Percentiles rank a stretch among this genome's conserved stretches.
Evolutionary conservation across 2,329 filamentous ascomycete species (phyloP).

Genomic region (Xylaria arbuscula): DNA sequence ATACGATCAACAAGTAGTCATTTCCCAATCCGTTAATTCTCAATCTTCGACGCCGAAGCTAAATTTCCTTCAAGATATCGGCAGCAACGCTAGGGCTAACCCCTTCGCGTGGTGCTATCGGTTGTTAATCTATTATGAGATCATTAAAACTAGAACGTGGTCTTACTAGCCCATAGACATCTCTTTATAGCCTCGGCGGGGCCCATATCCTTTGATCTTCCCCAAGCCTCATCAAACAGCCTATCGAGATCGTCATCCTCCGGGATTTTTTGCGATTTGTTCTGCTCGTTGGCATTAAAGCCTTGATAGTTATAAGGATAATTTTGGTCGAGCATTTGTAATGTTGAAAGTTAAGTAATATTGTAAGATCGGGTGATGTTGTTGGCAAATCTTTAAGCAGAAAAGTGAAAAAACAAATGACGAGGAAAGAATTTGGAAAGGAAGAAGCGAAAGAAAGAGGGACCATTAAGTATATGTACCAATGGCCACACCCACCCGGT

Average conservation of each 20-base stretch:
- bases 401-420: constrained; percentile 6
- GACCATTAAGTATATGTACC: not conserved
- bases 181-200: not conserved
- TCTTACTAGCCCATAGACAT: constrained; percentile 6
- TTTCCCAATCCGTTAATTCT: not conserved
- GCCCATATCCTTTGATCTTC: constrained; percentile 1
- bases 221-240: constrained; percentile 1
- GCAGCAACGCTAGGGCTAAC: constrained; percentile 4
- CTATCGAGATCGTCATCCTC: not conserved
- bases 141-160: not conserved
- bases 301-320: not conserved
- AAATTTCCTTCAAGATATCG: constrained; percentile 12
- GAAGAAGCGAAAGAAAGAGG: not conserved
- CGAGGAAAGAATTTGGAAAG: not conserved
- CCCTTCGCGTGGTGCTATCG: constrained; percentile 4
- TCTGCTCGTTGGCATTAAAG: constrained; percentile 3
- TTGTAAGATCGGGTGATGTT: constrained; percentile 3
- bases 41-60: constrained; percentile 5
- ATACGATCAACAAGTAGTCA: not conserved
- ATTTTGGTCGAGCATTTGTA: not conserved
- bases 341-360: not conserved
- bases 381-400: not conserved
- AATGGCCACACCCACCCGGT: too few species aligned
- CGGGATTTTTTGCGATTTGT: constrained; percentile 4
- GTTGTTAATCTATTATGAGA: constrained; percentile 5